A percentile compares a stretch with the other conserved stretches of the same genome.
Conservation (phyloP, 2,329 filamentous ascomycete species). For the Scedosporium boydii region DNA sequence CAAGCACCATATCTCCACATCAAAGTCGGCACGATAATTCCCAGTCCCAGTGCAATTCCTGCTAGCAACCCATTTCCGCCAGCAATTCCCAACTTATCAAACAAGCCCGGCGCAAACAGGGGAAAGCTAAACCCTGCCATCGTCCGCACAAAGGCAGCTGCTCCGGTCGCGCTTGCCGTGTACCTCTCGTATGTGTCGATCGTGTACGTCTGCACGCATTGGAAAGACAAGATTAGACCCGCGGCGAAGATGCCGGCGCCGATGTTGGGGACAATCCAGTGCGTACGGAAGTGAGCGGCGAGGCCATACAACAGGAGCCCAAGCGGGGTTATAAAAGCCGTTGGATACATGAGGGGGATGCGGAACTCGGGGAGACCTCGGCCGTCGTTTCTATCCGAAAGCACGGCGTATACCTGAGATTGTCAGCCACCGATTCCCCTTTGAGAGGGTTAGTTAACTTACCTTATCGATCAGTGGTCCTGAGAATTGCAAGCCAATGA, state of each 20-base stretch:
- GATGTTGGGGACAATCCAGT: slow-evolving; percentile 49
- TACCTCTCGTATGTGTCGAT: slow-evolving; percentile 38
- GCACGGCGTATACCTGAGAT: slow-evolving; percentile 16
- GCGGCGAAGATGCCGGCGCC: slow-evolving; percentile 36
- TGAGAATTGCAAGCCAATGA: slow-evolving; percentile 46
- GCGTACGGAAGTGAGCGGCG: slow-evolving; percentile 26
- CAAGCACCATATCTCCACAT: slow-evolving; percentile 14
- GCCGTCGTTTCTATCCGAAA: slow-evolving; percentile 16
- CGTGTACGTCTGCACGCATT: slow-evolving; percentile 48
- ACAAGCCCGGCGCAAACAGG: slow-evolving; percentile 41
- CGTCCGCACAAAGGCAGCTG: slow-evolving; percentile 43
- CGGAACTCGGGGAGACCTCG: slow-evolving; percentile 23
- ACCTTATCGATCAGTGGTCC: slow-evolving; percentile 27
- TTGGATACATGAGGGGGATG: slow-evolving; percentile 24
- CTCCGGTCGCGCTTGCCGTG: slow-evolving; percentile 34
- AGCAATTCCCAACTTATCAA: slow-evolving; percentile 29
- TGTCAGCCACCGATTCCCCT: neutral
- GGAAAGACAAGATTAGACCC: slow-evolving; percentile 47
- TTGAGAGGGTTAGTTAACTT: neutral
- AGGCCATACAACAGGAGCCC: slow-evolving; percentile 42
- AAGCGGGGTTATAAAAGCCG: slow-evolving; percentile 31
- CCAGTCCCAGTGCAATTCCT: slow-evolving; percentile 11
- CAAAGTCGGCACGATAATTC: slow-evolving; percentile 10
- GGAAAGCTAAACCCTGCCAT: slow-evolving; percentile 49
- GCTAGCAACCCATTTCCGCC: slow-evolving; percentile 32